Base-by-base conservation (phyloP, 352 stramenopile species). In the Phytophthora ohioensis region DNA sequence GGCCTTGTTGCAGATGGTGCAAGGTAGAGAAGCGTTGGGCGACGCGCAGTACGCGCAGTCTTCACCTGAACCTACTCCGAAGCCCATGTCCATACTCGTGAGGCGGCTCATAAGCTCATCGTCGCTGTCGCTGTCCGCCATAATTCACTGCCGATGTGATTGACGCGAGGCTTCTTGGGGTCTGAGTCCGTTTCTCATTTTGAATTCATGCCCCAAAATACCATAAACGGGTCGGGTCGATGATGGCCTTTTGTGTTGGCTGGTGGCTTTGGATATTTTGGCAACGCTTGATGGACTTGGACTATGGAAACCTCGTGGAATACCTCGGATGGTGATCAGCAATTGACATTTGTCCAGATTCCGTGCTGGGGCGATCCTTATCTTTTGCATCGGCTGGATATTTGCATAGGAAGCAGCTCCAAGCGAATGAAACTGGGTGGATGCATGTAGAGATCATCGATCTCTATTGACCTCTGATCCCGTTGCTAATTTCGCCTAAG, bases 21-120 rank as follows among this genome's bases (percentile, higher is more conserved):
- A 96, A 15, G 75, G 32, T 41, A 92, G 58, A 43, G 69, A 67
- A 9, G 87, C 85, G 55, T 90, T 79, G 36, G 78, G 69, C 57
- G 83, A 70, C 4, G 72, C 78, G 57, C 88, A 96, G 76, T 94
- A 92, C n/a, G 77, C 75, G 69, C 88, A 96, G 59, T 93, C 79
- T 64, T 91, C 84, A 13, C 78, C 53, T 52, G 72, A 68, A 3
- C 42, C 54, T 34, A 5, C 53, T 30, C 65, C 54, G 36, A 87
- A 81, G 38, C 73, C 66, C 61, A 62, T 62, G 47, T 54, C 61
- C 69, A 80, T 69, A 49, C 73, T 83, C 27, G 77, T 83, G 38
- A 94, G 81, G 31, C 81, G 78, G 57, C 60, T 90, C 87, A 96
- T 92, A 67, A 96, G 84, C 74, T 96, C 88, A 60, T 96, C 88